phyloP scores from a whole-genome alignment of 2,329 filamentous ascomycete genomes.

The Talaromyces piceae region DNA sequence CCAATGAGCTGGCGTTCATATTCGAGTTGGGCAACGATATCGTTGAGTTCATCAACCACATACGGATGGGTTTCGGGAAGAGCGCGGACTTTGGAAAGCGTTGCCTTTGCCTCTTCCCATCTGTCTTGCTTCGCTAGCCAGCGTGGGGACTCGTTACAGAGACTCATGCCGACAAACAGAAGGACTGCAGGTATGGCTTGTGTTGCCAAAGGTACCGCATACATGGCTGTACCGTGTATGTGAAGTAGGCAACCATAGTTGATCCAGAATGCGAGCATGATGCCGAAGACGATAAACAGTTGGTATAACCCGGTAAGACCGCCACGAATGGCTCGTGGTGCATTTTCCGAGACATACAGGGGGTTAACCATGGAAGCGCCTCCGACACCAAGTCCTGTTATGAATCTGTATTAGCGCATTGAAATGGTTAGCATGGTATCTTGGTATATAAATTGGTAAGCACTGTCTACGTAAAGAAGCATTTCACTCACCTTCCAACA shows the following conservation, averaged over 20 bases:
- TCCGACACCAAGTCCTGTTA: slow-evolving; percentile 46
- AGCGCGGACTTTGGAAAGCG: slow-evolving; percentile 52
- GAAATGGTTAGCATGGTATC: too few relatives aligned
- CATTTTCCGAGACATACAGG: slow-evolving; percentile 55
- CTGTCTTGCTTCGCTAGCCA: slow-evolving; percentile 61
- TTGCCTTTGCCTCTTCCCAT: slow-evolving; percentile 55
- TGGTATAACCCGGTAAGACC: slow-evolving; percentile 55
- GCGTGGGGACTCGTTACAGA: slow-evolving; percentile 60
- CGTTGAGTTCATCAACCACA: slow-evolving; percentile 52
- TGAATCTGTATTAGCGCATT: slow-evolving; percentile 35
- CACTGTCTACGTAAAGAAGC: neutral
- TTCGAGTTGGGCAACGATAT: slow-evolving; percentile 56
- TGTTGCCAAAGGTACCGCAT: slow-evolving; percentile 56
- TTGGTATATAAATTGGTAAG: too few relatives aligned
- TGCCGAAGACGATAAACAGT: slow-evolving; percentile 45
- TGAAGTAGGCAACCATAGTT: slow-evolving; percentile 49
- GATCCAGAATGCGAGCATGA: slow-evolving; percentile 41
- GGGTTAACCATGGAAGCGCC: slow-evolving; percentile 52
- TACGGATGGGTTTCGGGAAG: slow-evolving; percentile 48
- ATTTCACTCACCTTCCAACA: slow-evolving; percentile 48
- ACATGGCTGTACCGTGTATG: slow-evolving; percentile 39
- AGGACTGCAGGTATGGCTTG: slow-evolving; percentile 58
- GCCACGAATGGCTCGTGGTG: slow-evolving; percentile 52
- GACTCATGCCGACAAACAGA: slow-evolving; percentile 53
- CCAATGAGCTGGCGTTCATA: slow-evolving; percentile 51